Percentiles rank a stretch among this genome's conserved stretches.
Conservation (phyloP, 495 filamentous ascomycete species). For the Penicillium robsamsonii region DNA sequence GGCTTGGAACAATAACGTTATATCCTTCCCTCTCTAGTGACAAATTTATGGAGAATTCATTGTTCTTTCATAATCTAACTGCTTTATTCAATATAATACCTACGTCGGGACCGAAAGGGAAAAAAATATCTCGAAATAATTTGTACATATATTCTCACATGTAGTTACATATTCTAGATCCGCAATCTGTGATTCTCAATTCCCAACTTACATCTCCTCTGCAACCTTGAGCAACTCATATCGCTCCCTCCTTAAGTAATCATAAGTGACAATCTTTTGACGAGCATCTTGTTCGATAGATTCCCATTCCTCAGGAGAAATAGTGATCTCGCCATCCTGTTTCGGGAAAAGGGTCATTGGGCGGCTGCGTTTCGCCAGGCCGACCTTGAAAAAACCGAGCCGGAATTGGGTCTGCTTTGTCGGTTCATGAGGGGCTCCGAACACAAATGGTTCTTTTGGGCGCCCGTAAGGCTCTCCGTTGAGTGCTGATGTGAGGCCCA, state of each 20-base stretch:
- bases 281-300: neutral
- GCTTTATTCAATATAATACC: neutral
- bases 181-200: neutral
- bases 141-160: neutral
- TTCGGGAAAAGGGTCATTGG: slow-evolving; percentile 1
- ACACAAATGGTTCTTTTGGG: neutral
- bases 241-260: neutral
- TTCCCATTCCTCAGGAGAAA: neutral
- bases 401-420: neutral
- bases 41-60: neutral
- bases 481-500: neutral
- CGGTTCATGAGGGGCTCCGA: neutral
- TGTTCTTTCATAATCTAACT: rapidly evolving
- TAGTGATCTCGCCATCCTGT: neutral
- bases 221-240: neutral
- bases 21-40: neutral
- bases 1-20: too few species aligned
- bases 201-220: neutral
- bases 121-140: neutral
- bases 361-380: neutral
- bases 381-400: neutral
- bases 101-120: neutral
- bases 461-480: neutral
- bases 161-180: neutral
- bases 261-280: neutral